These are phyloP conservation scores for Saturnispora serradocipensis DNA, from an alignment of 805 yeast genomes.

Conservation along the genomic window DNA sequence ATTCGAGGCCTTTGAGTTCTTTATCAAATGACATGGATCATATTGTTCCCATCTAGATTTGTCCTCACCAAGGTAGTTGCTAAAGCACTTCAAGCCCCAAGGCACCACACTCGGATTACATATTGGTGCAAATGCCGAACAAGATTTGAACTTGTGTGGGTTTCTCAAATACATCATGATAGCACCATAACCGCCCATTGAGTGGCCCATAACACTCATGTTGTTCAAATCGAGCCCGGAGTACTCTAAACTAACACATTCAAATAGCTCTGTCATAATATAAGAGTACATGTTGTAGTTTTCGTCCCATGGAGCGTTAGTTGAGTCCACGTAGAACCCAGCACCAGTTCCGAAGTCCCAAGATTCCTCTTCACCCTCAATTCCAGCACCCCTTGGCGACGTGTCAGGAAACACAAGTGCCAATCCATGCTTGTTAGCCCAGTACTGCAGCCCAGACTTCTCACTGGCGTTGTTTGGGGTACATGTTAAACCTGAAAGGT, in stretches of 20 bases:
- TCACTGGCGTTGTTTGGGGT: conserved; percentile 90
- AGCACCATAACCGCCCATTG: conserved; percentile 98
- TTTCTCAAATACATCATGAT: conserved; percentile 54
- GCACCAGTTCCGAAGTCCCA: conserved; percentile 96
- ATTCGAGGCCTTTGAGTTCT: conserved; percentile 38
- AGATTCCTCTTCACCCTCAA: conserved; percentile 56
- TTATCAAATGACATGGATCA: conserved; percentile 77
- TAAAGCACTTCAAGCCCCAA: conserved; percentile 86
- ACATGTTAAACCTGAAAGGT: conserved; percentile 85
- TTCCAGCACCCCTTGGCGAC: conserved; percentile 79
- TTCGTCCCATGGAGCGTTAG: conserved; percentile 55
- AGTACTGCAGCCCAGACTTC: conserved; percentile 79
- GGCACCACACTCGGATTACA: conserved; percentile 65
- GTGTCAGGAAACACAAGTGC: conserved; percentile 94
- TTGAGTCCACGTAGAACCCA: conserved; percentile 87
- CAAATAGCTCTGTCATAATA: conserved; percentile 64
- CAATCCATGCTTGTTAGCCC: conserved; percentile 73
- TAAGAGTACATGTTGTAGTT: conserved; percentile 86
- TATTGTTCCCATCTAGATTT: conserved; percentile 58
- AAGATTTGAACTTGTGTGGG: conserved; percentile 67
- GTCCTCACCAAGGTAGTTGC: conserved; percentile 63
- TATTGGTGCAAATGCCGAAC: conserved; percentile 88
- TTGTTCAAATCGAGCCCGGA: conserved; percentile 44
- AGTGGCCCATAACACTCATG: conserved; percentile 84
- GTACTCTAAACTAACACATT: conserved; percentile 34